Percentiles rank a stretch among this genome's conserved stretches.
Evolutionary conservation across 2,329 filamentous ascomycete species (phyloP).

Genomic region (Shiraia bambusicola): DNA sequence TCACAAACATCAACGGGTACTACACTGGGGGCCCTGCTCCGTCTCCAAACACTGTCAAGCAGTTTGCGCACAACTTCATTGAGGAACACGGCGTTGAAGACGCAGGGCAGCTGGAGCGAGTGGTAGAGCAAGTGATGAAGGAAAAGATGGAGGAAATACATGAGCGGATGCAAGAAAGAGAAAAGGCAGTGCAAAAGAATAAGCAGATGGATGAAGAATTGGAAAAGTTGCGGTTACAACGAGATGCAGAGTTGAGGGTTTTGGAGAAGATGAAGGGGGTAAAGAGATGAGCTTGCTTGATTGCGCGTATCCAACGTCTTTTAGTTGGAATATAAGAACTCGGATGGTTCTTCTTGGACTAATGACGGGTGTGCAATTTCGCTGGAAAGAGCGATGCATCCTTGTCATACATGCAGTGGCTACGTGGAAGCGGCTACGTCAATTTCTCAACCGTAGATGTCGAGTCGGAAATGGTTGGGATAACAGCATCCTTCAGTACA

Average conservation of each 20-base stretch:
- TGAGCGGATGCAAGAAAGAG: constrained; percentile 44
- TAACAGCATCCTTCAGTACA: too few species aligned
- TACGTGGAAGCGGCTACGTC: too few species aligned
- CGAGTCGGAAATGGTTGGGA: too few species aligned
- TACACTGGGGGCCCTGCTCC: constrained; percentile 52
- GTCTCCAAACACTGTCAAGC: constrained; percentile 33
- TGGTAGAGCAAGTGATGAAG: constrained; percentile 36
- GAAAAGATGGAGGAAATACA: constrained; percentile 40
- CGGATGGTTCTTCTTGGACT: too few species aligned
- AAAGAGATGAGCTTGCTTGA: background rate
- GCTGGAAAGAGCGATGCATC: too few species aligned
- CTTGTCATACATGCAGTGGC: too few species aligned
- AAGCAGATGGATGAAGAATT: constrained; percentile 47
- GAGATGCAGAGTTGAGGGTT: constrained; percentile 49
- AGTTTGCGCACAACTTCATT: constrained; percentile 47
- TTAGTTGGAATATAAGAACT: too few species aligned
- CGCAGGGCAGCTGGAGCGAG: constrained; percentile 38
- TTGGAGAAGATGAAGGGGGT: constrained; percentile 41
- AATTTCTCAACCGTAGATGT: too few species aligned
- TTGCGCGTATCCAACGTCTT: too few species aligned
- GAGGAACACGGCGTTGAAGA: constrained; percentile 39
- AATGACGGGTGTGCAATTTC: too few species aligned
- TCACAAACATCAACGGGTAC: constrained; percentile 51
- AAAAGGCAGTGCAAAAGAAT: constrained; percentile 45
- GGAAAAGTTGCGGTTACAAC: constrained; percentile 46